Base-by-base conservation (phyloP, 257 asterid genomes). In the Fraxinus americana region DNA sequence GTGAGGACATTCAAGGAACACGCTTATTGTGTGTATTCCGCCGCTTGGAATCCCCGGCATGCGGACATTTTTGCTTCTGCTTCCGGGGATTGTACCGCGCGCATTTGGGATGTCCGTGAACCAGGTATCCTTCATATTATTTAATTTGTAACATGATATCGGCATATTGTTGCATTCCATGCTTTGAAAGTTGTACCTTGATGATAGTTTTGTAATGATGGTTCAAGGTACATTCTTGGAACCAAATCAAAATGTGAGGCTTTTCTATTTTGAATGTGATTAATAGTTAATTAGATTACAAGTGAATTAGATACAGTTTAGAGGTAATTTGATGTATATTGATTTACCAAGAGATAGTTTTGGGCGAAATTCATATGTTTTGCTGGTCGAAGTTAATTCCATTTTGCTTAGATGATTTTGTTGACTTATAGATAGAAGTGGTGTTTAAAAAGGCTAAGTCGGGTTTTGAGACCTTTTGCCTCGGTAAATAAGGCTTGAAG, bases 101-200 rank as follows among this genome's bases (percentile, higher is more conserved):
- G 97, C 76, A 93, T 95, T 80, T 95, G 99, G 99, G 99, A 95
- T 87, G 97, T 95, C 19, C 91, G 97, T 17, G 99, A 95, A 81
- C 98, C 98, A 82, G 99, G 99, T 93, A 78, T 75, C 50, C 17
- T 45, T 21, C 30, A 38, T 10, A 10, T 72, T 50, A 52, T 17
- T 5, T 2, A 1, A 5, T 21, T 21, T 59, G 32, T 59, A n/a
- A 13, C 29, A 21, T 9, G 11, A 57, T 6, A 57, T 57, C 59
- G 16, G 59, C n/a, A 48, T 48, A 48, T 48, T 43, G n/a, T 57
- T 17, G 13, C 4, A 57, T 57, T 19, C 65, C 27, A 21, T 61
- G 32, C 34, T 61, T 23, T 29, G 32, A 61, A 23, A 7, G 7
- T 23, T 23, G 67, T 61, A 61, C 32, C 30, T 10, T 7, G 68